Conservation (phyloP, 495 filamentous ascomycete species). For the Xylaria cubensis region DNA sequence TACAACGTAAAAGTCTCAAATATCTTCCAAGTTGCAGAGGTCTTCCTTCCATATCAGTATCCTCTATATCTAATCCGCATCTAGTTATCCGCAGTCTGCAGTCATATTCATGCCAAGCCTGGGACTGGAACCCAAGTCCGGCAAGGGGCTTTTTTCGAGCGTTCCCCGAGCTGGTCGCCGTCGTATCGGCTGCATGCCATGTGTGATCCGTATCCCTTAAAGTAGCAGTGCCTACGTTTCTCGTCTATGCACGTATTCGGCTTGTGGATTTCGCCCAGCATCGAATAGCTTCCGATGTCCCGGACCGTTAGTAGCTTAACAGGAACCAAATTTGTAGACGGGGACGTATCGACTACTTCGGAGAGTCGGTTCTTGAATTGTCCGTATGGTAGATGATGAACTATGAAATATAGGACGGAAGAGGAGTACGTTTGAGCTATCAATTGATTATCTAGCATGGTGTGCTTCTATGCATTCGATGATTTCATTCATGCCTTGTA, state of each 20-base stretch:
- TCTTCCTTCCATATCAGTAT: neutral
- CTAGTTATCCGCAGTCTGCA: constrained; percentile 1
- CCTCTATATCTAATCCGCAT: neutral
- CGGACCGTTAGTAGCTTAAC: neutral
- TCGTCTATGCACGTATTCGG: constrained; percentile 13
- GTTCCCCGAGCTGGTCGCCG: constrained; percentile 16
- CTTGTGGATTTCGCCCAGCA: neutral
- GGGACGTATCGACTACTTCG: neutral
- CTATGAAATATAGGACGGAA: neutral
- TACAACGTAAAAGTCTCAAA: neutral
- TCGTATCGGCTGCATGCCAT: neutral
- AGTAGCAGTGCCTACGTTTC: neutral
- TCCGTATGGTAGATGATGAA: neutral
- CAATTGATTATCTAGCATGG: neutral
- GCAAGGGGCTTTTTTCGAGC: neutral
- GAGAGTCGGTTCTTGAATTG: neutral
- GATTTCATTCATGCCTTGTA: neutral
- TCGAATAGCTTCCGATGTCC: constrained; percentile 2
- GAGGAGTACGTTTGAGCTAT: neutral
- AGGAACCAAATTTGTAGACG: neutral
- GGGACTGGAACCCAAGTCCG: constrained; percentile 17
- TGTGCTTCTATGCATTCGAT: neutral
- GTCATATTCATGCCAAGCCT: constrained; percentile 8
- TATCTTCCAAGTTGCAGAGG: neutral
- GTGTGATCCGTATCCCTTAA: neutral